A percentile compares a stretch with the other conserved stretches of the same genome.
phyloP scores from a whole-genome alignment of 805 yeast species.

The Yarrowia divulgata region DNA sequence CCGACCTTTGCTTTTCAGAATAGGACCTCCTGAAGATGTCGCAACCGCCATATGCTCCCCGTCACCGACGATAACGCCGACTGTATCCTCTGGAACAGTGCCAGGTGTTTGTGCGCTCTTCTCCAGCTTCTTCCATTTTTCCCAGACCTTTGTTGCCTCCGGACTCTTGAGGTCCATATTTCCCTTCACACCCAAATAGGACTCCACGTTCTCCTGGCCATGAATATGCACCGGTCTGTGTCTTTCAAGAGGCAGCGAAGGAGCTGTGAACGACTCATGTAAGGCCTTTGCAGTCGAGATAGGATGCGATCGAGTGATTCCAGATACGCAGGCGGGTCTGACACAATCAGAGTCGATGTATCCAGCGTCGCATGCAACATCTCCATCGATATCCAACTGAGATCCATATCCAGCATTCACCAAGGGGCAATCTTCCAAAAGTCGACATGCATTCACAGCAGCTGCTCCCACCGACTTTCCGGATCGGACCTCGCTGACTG shows the following conservation, averaged over 20 bases:
- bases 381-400: constrained; percentile 49
- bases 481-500: constrained; percentile 42
- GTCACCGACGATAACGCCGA: constrained; percentile 52
- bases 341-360: constrained; percentile 39
- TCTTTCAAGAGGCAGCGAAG: constrained; percentile 16
- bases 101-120: background rate
- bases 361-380: constrained; percentile 55
- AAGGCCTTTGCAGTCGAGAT: constrained; percentile 45
- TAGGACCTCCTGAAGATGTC: constrained; percentile 54
- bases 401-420: constrained; percentile 56
- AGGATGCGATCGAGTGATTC: constrained; percentile 48
- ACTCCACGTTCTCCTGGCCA: constrained; percentile 42
- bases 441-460: constrained; percentile 45
- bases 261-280: constrained; percentile 39
- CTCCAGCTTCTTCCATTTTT: constrained; percentile 14
- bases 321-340: constrained; percentile 50
- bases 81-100: constrained; percentile 49
- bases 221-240: constrained; percentile 42
- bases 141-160: constrained; percentile 13
- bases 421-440: constrained; percentile 50
- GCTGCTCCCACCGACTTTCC: constrained; percentile 43
- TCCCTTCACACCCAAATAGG: constrained; percentile 42
- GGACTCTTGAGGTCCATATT: constrained; percentile 32
- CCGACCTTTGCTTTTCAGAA: constrained; percentile 52
- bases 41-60: constrained; percentile 47